Base-by-base conservation (phyloP, 805 yeast species). In the Kodamaea laetipori region DNA sequence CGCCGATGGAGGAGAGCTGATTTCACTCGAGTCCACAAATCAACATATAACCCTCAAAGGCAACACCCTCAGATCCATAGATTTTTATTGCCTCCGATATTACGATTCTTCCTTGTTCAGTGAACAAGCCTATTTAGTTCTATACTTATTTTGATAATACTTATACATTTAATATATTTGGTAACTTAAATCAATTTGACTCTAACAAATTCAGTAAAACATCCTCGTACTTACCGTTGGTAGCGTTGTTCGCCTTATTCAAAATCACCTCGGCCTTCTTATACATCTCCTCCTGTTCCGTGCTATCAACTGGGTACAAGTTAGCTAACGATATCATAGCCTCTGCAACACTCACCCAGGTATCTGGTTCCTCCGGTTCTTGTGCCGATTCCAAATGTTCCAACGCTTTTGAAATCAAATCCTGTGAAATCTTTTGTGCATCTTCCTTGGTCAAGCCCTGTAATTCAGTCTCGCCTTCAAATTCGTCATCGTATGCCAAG, bases 291-390 rank as follows among this genome's bases (percentile, higher is more conserved):
- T 84, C 86, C 65, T 89, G 96, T 33, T 82, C 85, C 25, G 68
- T 66, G 40, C 84, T 73, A 19, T 84, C 89, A 18, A 78, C 66
- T 6, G 82, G 86, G 47, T 76, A 71, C 39, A 90, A 60, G 54
- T 90, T 90, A 11, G 90, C 97, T 52, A 86, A 66, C 11, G 85
- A 78, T 26, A 92, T 87, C 55, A 80, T 71, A 1, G 95, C 90
- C 62, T 92, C 98, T 1, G 97, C 96, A 36, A 86, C 74, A 56
- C 80, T 78, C 9, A 83, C 95, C 87, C 92, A 85, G 4, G 85
- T 73, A 46, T 82, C 84, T 0, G 95, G 95, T 31, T 84, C 88
- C 36, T 82, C 86, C 13, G 79, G 81, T 39, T 80, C 80, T 59
- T 82, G 78, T 0, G 90, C 84, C 43, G 69, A 64, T 43, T 70